A percentile compares a stretch with the other conserved stretches of the same genome.
Evolutionary conservation across 78 protist species (phyloP).

Genomic region (Cavenderia fasciculata): DNA sequence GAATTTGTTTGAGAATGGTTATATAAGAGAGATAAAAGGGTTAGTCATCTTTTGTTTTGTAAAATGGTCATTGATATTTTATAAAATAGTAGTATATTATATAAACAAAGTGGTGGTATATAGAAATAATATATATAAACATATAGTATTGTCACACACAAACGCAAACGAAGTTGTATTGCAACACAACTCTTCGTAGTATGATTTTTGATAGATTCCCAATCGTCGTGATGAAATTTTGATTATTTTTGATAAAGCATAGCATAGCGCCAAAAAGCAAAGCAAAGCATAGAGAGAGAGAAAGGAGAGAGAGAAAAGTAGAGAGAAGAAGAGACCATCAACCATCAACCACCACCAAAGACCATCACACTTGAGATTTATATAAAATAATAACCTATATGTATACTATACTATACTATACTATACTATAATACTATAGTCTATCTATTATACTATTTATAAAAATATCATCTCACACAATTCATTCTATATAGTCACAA

Average conservation of each 20-base stretch:
- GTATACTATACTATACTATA: too few relatives aligned
- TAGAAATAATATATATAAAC: neutral
- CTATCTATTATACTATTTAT: too few relatives aligned
- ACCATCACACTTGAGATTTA: too few relatives aligned
- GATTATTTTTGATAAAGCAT: too few relatives aligned
- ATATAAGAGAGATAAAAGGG: neutral
- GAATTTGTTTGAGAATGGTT: neutral
- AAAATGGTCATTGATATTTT: neutral
- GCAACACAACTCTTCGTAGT: too few relatives aligned
- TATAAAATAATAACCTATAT: too few relatives aligned
- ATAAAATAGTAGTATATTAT: neutral
- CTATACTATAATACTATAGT: too few relatives aligned
- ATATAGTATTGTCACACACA: too few relatives aligned
- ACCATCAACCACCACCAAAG: neutral
- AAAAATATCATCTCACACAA: neutral
- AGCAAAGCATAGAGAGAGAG: neutral
- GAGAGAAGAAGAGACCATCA: neutral
- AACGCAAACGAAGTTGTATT: too few relatives aligned
- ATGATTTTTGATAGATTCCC: too few relatives aligned
- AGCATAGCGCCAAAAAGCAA: neutral
- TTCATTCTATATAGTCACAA: neutral
- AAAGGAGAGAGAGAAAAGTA: neutral
- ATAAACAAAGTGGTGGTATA: neutral
- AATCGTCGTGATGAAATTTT: too few relatives aligned
- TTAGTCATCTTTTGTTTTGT: neutral